Evolutionary conservation across 2,329 filamentous ascomycete species (phyloP), one percentile per base, ranked within the genome.

Genomic region (Lecanosticta acicola): DNA sequence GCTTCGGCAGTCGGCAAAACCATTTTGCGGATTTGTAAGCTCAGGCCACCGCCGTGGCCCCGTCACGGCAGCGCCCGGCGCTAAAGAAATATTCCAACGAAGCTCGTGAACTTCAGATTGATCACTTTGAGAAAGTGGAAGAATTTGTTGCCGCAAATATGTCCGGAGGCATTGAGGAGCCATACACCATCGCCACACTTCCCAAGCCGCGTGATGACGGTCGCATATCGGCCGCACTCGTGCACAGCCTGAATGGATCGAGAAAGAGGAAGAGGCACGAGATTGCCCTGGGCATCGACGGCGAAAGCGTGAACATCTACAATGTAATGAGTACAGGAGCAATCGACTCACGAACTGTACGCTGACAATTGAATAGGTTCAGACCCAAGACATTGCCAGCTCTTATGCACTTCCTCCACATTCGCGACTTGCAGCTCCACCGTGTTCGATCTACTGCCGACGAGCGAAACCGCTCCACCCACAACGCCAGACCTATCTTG

Each of bases 201-300:
- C 66, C 71, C 18, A 66, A 64, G 49, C 70, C 72, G 2, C 61
- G 73, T 19, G 58, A 60, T 24, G 58, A 66, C 45, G 71, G 71
- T 36, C 66, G 60, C 38, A 65, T 66, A 3, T 64, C 68, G 41
- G 68, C 68, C 17, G 62, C 69, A 32, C 59, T 66, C n/a, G 77
- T 81, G 36, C 73, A 72, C 63, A 74, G 76, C 54, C 63, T 81
- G 44, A 70, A 69, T 47, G 72, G 74, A 42, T 70, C 73, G 34
- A 77, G 73, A 64, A 81, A 79, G 66, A 73, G 77, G 60, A 81
- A 82, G 67, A 70, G 80, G 61, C 75, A 79, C 56, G 80, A 83
- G 59, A 69, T 83, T 41, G 77, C 71, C 24, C 72, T 79, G 16
- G 77, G 72, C 1, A 68, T 81, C 11, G 78, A 83, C 59, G 78